Percentiles rank a stretch among this genome's conserved stretches.
These are phyloP conservation scores for Cladosporium sp. DNA, from an alignment of 2,329 filamentous ascomycete genomes.

Conservation along the genomic window DNA sequence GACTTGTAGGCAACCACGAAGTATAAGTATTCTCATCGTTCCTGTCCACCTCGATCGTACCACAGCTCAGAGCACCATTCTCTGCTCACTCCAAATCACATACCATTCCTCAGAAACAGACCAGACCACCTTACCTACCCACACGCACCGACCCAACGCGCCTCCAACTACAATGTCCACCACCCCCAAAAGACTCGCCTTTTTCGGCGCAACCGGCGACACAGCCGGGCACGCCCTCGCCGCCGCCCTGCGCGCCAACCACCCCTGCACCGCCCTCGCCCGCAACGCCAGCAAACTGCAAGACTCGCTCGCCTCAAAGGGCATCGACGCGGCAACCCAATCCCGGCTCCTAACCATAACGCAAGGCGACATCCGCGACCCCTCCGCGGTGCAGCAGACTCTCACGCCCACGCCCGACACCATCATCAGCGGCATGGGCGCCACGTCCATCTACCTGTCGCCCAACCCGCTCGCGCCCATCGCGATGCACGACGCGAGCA, in stretches of 20 bases:
- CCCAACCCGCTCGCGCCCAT: conserved; percentile 12
- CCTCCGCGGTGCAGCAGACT: conserved; percentile 34
- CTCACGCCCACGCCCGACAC: conserved; percentile 31
- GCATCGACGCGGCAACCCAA: conserved; percentile 32
- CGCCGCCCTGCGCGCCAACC: conserved; percentile 38
- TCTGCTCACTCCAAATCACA: not conserved
- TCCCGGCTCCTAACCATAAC: conserved; percentile 41
- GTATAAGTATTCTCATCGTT: too few species aligned
- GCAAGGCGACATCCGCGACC: conserved; percentile 42
- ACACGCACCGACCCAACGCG: not conserved
- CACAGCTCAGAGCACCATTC: not conserved
- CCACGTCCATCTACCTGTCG: conserved; percentile 16
- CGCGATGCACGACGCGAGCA: conserved; percentile 22
- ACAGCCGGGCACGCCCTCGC: conserved; percentile 40
- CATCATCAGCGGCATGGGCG: conserved; percentile 45
- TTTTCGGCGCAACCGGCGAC: conserved; percentile 49
- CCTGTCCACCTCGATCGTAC: not conserved
- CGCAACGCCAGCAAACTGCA: conserved; percentile 46
- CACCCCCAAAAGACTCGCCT: conserved; percentile 35
- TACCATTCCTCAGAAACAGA: not conserved
- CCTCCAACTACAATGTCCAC: conserved; percentile 5
- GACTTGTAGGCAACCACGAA: too few species aligned
- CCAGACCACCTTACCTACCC: not conserved
- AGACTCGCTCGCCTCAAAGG: conserved; percentile 35
- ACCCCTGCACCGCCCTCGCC: conserved; percentile 43